A percentile compares a stretch with the other conserved stretches of the same genome.
Evolutionary conservation across 1,139 yeast species (phyloP).

Genomic region (Suhomyces panamericanus): DNA sequence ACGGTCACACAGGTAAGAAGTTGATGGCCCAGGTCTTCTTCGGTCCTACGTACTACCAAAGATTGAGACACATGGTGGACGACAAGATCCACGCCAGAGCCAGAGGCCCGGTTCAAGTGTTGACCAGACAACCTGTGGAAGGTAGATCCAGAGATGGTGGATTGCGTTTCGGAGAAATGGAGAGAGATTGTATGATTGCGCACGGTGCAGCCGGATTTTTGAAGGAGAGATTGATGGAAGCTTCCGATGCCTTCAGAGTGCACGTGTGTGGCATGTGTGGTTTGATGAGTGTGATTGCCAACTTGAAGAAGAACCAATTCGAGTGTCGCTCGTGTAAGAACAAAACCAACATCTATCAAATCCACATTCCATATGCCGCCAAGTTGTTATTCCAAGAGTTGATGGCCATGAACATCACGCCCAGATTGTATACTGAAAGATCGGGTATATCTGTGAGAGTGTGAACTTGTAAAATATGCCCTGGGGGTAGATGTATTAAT

Average conservation of each 20-base stretch:
- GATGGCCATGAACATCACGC: conserved; percentile 94
- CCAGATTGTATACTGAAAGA: conserved; percentile 75
- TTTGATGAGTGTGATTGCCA: conserved; percentile 98
- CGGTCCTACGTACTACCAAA: conserved; percentile 98
- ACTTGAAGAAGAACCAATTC: conserved; percentile 92
- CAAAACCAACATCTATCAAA: conserved; percentile 96
- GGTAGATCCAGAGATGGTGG: conserved; percentile 99
- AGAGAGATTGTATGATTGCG: conserved; percentile 98
- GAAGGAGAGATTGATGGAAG: conserved; percentile 91
- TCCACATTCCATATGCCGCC: conserved; percentile 97
- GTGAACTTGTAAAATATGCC: conserved; percentile 6
- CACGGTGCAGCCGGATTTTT: conserved; percentile 97
- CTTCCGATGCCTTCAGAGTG: conserved; percentile 97
- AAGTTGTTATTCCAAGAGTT: conserved; percentile 93
- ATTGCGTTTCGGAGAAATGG: conserved; percentile 98
- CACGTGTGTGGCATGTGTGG: conserved; percentile 95
- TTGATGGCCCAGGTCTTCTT: conserved; percentile 97
- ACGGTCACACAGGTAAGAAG: conserved; percentile 98
- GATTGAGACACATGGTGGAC: conserved; percentile 98
- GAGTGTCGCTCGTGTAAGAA: conserved; percentile 98
- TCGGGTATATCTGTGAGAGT: conserved; percentile 47
- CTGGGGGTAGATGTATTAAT: conserved; percentile 10
- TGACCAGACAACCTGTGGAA: conserved; percentile 98
- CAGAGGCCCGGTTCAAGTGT: conserved; percentile 97
- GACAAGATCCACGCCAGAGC: conserved; percentile 99